A percentile compares a stretch with the other conserved stretches of the same genome.
Conservation (phyloP, 2,329 filamentous ascomycete species). For the Malbranchea cinnamomea region DNA sequence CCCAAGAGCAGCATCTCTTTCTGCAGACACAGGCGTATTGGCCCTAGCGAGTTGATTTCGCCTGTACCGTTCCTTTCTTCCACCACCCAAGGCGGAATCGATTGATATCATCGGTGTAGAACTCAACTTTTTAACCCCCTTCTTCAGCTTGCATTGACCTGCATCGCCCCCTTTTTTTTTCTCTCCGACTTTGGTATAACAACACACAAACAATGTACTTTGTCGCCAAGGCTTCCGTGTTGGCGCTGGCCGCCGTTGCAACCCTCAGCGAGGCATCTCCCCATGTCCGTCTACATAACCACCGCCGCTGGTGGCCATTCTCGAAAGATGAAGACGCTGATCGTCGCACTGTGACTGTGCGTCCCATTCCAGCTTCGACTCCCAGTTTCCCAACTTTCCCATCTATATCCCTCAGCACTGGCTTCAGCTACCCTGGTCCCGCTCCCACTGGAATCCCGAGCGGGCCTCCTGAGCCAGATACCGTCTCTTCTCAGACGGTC, state of each 20-base stretch:
- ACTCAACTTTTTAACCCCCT: conserved; percentile 3
- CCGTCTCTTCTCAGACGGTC: conserved; percentile 12
- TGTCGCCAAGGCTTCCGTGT: conserved; percentile 21
- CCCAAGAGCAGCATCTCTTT: conserved; percentile 9
- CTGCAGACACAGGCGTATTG: conserved; percentile 4
- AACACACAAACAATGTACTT: conserved; percentile 28
- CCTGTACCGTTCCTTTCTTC: conserved; percentile 10
- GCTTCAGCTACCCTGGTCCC: too few species aligned
- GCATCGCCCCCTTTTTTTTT: conserved; percentile 7
- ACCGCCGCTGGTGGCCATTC: conserved; percentile 1
- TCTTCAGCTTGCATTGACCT: conserved; percentile 13
- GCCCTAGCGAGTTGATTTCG: conserved; percentile 24
- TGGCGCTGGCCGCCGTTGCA: conserved; percentile 22
- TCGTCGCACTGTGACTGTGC: conserved; percentile 6
- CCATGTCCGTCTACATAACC: conserved; percentile 11
- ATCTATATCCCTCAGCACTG: too few species aligned
- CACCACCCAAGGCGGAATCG: conserved; percentile 6
- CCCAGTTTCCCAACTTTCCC: not conserved
- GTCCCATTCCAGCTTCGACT: too few species aligned
- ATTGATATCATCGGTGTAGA: conserved; percentile 2
- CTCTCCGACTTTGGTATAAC: too few species aligned
- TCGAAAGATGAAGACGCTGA: not conserved
- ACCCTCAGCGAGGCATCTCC: conserved; percentile 20
- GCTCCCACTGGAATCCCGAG: conserved; percentile 1
- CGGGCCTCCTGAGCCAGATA: conserved; percentile 1